phyloP scores from a whole-genome alignment of 306 rosid genomes.

The Cucurbita maxima region DNA sequence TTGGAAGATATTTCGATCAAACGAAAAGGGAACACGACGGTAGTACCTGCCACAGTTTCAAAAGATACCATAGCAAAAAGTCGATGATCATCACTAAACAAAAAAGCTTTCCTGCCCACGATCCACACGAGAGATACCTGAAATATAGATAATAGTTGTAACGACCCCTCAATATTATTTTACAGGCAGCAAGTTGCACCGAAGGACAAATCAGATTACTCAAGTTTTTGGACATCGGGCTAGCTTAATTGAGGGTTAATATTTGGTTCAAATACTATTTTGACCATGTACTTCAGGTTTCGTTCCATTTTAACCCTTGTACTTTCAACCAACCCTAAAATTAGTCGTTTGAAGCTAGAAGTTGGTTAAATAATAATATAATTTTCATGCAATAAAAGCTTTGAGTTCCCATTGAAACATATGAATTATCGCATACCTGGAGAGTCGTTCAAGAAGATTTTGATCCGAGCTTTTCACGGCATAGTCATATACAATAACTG shows the following conservation, averaged over 20 bases:
- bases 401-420: not conserved
- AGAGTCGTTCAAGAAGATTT: conserved; percentile 51
- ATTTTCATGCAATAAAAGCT: too few relatives aligned
- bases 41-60: conserved; percentile 59
- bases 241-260: not conserved
- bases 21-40: not conserved
- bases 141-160: not conserved
- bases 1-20: not conserved
- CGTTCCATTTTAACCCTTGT: too few relatives aligned
- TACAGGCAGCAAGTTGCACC: not conserved
- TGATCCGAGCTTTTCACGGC: conserved; percentile 59
- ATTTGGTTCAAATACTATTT: not conserved
- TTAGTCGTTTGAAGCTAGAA: too few relatives aligned
- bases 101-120: conserved; percentile 87
- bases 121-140: conserved; percentile 75
- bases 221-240: not conserved
- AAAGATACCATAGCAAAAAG: conserved; percentile 53
- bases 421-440: conserved; percentile 32
- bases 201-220: not conserved
- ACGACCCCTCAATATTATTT: not conserved
- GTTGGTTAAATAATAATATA: too few relatives aligned
- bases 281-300: too few relatives aligned
- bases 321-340: too few relatives aligned
- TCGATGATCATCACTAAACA: conserved; percentile 80
- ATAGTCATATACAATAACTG: conserved; percentile 74